Conservation (phyloP, 352 stramenopile species). For the Poterioochromonas sp. region DNA sequence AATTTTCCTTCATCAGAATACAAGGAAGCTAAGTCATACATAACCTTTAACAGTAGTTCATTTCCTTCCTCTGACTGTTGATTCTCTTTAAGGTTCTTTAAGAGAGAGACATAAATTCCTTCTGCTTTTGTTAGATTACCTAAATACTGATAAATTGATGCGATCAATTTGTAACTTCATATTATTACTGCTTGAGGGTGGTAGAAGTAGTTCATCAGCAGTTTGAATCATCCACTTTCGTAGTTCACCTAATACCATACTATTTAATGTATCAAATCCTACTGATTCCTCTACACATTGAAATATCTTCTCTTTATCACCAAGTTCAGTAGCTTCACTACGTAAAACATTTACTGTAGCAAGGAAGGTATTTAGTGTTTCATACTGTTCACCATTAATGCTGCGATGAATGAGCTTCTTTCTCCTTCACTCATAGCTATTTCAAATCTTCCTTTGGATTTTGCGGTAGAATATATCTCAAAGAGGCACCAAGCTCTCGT, state of each 20-base stretch:
- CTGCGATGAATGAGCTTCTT: background rate
- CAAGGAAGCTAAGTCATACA: too few relatives aligned
- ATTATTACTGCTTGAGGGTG: too few relatives aligned
- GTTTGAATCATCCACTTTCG: background rate
- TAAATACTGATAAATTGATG: too few relatives aligned
- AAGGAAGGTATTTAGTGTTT: background rate
- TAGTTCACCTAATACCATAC: background rate
- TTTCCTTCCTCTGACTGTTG: too few relatives aligned
- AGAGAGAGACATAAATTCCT: too few relatives aligned
- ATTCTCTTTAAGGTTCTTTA: too few relatives aligned
- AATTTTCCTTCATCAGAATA: too few relatives aligned
- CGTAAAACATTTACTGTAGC: background rate
- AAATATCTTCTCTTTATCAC: background rate
- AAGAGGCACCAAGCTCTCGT: constrained; percentile 24
- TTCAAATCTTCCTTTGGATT: background rate
- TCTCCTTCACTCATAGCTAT: background rate
- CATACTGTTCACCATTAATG: background rate
- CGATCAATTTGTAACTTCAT: too few relatives aligned
- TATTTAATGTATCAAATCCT: background rate
- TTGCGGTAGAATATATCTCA: constrained; percentile 3
- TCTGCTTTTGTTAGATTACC: too few relatives aligned
- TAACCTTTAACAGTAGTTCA: too few relatives aligned
- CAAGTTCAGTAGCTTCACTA: background rate
- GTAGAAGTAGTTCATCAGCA: background rate
- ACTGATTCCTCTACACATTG: background rate